Base-by-base conservation (phyloP, 306 rosid genomes). In the Prosopis cineraria region DNA sequence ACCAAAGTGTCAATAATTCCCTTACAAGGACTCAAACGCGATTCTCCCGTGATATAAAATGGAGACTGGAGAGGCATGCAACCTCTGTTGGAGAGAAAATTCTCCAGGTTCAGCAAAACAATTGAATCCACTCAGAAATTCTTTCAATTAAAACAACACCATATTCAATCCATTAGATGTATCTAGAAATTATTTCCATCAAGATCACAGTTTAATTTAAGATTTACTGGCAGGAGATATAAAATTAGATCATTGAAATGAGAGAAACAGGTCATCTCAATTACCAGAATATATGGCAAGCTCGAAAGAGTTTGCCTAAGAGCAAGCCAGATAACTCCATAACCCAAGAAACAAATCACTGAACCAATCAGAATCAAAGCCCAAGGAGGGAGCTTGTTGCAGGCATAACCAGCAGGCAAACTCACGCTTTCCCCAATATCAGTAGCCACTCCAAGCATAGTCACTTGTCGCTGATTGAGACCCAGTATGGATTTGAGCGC, bases 351-450 rank as follows among this genome's bases (percentile, higher is more conserved):
- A 65, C 91, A 89, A 47, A 86, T 86, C 50, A 66, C 60, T 10
- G 89, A 19, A 69, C 98, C 97, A 60, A 89, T 68, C 47, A 94
- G 80, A 81, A 94, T 88, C 43, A 91, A 56, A 37, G 91, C 80
- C 98, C 98, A 91, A 62, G 98, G 96, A 45, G 97, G 96, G 80
- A 94, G 84, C 74, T 81, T 90, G 70, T 94, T 94, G 84, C 90
- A 89, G 65, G 91, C 91, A 72, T 90, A 69, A 24, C 97, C 96
- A 60, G 98, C 94, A 45, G 90, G 88, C 53, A 94, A 31, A 22
- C 89, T 78, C 24, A 91, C 63, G 29, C 53, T 90, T 78, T 91
- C 98, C 13, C 97, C 98, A 33, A 89, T 73, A 79, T 91, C 98
- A 84, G 77, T 86, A 59, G 98, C 97, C 56, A 94, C 93, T 33